Base-by-base conservation (phyloP, 2,329 filamentous ascomycete genomes). In the Cucurbitaria berberidis region DNA sequence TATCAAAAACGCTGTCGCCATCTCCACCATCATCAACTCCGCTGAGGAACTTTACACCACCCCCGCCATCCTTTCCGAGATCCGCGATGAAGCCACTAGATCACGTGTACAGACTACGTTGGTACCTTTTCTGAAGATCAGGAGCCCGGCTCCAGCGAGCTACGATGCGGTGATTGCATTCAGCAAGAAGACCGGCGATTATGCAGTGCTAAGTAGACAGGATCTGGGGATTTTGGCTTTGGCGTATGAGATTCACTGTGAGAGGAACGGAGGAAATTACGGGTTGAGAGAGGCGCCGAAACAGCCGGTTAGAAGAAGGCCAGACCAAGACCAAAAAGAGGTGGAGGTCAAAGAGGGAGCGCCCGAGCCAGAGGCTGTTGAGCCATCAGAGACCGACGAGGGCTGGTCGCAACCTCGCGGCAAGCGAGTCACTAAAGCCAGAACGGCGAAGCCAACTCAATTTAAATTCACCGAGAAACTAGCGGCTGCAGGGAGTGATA, bases 221-320 rank as follows among this genome's bases (percentile, higher is more conserved):
- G 95, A 99, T 86, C 80, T 98, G 55, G 89, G 96, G 63, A 84
- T 99, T 35, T 80, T 98, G 68, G 95, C 93, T 8, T 80, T 99
- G 50, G 89, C 91, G 1, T 98, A 98, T 74, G 95, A 99, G 73
- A 74, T 98, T n/a, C 93, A 98, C 67, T 89, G 90, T 67, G 93
- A 98, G 79, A 82, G 88, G 53, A 96, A 96, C 72, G 86, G 87
- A n/a, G 93, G 93, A 1, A 88, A 96, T 72, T 96, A 91, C 89
- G 84, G 93, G 54, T 69, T 97, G 74, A 83, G 93, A 57, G 90
- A 84, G 52, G 83, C 84, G 3, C 93, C 93, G 0, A 89, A 87
- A 0, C 92, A 96, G 73, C 93, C 92, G 74, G 75, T 83, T 1
- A 70, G 93, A 50, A 93, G 93, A 35, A 69, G 53, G 29, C 61